phyloP scores from a whole-genome alignment of 768 basidiomycete genomes.

The Naganishia kalamii region DNA sequence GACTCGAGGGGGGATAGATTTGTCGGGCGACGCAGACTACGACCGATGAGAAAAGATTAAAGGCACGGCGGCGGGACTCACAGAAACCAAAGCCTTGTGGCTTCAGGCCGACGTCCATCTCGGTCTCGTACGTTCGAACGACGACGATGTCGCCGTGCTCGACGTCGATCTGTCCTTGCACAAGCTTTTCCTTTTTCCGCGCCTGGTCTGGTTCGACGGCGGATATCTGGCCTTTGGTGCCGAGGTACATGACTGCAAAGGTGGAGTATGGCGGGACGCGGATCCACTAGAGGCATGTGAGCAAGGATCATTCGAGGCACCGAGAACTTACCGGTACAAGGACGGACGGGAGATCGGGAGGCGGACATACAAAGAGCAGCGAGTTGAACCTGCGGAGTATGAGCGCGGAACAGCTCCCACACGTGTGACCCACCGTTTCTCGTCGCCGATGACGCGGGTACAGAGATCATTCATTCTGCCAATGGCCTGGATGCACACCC shows the following conservation, averaged over 20 bases:
- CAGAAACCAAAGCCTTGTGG: conserved; percentile 33
- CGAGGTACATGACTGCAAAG: conserved; percentile 33
- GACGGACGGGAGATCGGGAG: conserved; percentile 26
- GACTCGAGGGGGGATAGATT: conserved; percentile 22
- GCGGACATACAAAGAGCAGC: conserved; percentile 29
- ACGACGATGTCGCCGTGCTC: conserved; percentile 42
- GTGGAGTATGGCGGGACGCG: conserved; percentile 8
- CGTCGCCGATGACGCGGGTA: conserved; percentile 32
- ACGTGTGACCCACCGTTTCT: conserved; percentile 31
- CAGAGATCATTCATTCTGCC: conserved; percentile 37
- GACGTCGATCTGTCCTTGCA: conserved; percentile 18
- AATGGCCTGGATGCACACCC: conserved; percentile 24
- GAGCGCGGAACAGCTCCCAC: neutral
- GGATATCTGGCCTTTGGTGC: conserved; percentile 23
- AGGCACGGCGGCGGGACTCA: conserved; percentile 21
- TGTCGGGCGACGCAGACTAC: conserved; percentile 38
- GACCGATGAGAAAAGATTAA: neutral
- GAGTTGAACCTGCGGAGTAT: conserved; percentile 37
- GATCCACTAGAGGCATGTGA: conserved; percentile 7
- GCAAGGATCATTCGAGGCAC: neutral
- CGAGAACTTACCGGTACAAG: conserved; percentile 26
- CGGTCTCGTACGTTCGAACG: conserved; percentile 25
- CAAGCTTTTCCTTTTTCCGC: neutral
- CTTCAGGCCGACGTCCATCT: conserved; percentile 29
- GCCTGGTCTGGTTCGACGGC: neutral